These are phyloP conservation scores for Corynascus novoguineensis DNA, from an alignment of 495 filamentous ascomycete species.

Conservation along the genomic window DNA sequence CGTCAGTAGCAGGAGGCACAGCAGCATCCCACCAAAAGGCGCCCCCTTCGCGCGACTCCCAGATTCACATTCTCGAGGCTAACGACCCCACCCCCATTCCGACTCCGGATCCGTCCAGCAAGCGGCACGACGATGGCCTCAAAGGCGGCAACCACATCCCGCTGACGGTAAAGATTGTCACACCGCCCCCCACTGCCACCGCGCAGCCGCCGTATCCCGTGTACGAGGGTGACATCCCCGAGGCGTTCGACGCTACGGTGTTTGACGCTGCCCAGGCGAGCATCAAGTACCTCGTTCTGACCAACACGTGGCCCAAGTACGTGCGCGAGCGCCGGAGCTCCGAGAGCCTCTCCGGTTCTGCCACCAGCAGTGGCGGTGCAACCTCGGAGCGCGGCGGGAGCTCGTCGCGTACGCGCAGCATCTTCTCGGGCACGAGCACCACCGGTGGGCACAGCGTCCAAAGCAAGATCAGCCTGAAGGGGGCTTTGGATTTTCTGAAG, in stretches of 20 bases:
- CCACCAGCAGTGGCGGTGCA: neutral
- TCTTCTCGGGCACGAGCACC: neutral
- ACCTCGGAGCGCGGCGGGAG: neutral
- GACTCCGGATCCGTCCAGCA: too few relatives aligned
- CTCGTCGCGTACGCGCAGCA: neutral
- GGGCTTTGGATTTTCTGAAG: conserved; percentile 18
- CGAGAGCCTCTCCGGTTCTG: conserved; percentile 6
- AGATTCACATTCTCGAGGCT: conserved; percentile 17
- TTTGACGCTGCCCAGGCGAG: conserved; percentile 57
- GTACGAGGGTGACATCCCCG: conserved; percentile 40
- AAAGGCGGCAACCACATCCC: conserved; percentile 2
- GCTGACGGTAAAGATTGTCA: conserved; percentile 1
- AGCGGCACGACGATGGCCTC: too few relatives aligned
- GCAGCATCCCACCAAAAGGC: neutral
- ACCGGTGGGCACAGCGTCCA: neutral
- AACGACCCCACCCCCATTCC: neutral
- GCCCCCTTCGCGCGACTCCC: conserved; percentile 11
- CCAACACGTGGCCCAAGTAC: conserved; percentile 67
- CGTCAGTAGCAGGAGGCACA: neutral
- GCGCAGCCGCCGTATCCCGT: conserved; percentile 1
- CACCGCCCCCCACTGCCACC: neutral
- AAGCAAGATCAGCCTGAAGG: conserved; percentile 10
- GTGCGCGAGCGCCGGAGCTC: conserved; percentile 35
- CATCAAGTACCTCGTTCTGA: conserved; percentile 64
- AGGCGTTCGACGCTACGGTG: conserved; percentile 45